Percentiles rank a stretch among this genome's conserved stretches.
Evolutionary conservation across 2,329 filamentous ascomycete genomes (phyloP).

Genomic region (Aspergillus novofumigatus): DNA sequence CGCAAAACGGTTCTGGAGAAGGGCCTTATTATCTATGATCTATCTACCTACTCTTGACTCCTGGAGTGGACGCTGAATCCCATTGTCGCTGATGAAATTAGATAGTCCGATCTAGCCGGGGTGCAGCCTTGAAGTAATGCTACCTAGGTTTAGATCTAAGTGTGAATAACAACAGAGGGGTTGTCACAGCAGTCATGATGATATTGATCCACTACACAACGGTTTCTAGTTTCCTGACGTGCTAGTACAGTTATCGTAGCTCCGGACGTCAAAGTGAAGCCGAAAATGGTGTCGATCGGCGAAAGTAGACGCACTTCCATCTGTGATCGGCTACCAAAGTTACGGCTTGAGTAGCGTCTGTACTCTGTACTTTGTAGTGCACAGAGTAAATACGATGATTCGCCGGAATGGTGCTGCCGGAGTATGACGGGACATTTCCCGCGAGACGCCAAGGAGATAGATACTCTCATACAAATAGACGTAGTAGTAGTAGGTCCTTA

Average conservation of each 20-base stretch:
- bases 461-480: background rate
- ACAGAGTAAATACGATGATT: background rate
- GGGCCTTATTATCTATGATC: background rate
- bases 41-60: background rate
- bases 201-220: background rate
- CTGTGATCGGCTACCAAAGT: background rate
- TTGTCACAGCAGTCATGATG: background rate
- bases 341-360: background rate
- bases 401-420: background rate
- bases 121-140: background rate
- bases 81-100: background rate
- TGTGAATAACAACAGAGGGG: background rate
- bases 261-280: background rate
- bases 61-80: background rate
- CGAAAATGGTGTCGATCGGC: background rate
- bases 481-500: background rate
- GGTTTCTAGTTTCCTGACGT: background rate
- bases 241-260: background rate
- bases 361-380: background rate
- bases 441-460: background rate
- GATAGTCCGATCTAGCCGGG: background rate
- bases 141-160: background rate
- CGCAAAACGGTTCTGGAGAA: background rate
- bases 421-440: background rate
- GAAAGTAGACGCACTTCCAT: background rate